Percentiles rank a stretch among this genome's conserved stretches.
Evolutionary conservation across 1,139 yeast species (phyloP).

Genomic region (Protomyces pachydermus): DNA sequence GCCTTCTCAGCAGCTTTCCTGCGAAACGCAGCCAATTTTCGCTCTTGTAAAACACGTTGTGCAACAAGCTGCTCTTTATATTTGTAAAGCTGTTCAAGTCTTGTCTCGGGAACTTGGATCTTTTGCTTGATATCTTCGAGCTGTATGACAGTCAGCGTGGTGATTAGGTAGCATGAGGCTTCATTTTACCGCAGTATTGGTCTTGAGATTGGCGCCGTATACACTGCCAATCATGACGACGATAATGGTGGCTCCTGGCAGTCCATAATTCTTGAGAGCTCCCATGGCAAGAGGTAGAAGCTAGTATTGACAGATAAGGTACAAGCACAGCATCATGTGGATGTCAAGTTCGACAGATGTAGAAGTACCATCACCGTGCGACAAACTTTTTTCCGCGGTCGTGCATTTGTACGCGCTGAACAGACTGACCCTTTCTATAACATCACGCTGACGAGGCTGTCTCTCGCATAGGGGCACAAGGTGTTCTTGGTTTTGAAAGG

Average conservation of each 20-base stretch:
- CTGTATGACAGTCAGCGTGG: background rate
- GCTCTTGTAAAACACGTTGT: conserved; percentile 11
- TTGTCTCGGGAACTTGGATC: background rate
- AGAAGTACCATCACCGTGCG: no score
- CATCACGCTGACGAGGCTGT: background rate
- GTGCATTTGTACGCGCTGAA: no score
- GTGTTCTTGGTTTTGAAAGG: background rate
- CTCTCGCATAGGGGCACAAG: background rate
- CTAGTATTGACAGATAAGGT: no score
- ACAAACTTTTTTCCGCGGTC: no score
- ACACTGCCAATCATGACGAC: conserved; percentile 17
- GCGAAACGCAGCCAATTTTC: conserved; percentile 2
- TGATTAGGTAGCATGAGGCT: background rate
- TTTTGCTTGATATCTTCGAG: conserved; percentile 3
- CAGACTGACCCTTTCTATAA: background rate
- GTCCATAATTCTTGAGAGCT: background rate
- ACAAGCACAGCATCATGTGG: no score
- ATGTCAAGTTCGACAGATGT: no score
- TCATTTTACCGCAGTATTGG: background rate
- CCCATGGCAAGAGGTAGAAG: background rate
- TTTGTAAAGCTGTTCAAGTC: background rate
- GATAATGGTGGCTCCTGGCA: conserved; percentile 12
- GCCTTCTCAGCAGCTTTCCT: background rate
- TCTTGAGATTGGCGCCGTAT: conserved; percentile 19
- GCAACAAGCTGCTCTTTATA: conserved; percentile 13